These are phyloP conservation scores for Westerdykella aurantiaca DNA, from an alignment of 2,329 filamentous ascomycete genomes.

Conservation along the genomic window DNA sequence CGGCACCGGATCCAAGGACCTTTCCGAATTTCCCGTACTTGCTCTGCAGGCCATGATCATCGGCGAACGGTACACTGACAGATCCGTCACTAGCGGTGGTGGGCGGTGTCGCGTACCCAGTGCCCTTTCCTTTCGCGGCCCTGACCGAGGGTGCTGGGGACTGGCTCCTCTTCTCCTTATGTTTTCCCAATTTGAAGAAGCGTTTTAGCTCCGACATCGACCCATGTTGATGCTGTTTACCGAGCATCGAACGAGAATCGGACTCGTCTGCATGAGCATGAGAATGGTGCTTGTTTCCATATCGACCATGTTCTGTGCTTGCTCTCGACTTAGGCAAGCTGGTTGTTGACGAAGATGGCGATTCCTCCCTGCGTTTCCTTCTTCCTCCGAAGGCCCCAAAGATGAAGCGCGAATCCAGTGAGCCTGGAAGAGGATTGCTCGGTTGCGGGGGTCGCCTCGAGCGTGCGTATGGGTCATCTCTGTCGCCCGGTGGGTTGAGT, in stretches of 20 bases:
- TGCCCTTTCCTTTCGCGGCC: conserved; percentile 42
- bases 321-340: conserved; percentile 43
- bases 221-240: conserved; percentile 50
- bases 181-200: conserved; percentile 81
- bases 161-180: conserved; percentile 51
- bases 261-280: conserved; percentile 40
- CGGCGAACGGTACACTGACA: conserved; percentile 70
- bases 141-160: conserved; percentile 60
- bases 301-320: conserved; percentile 47
- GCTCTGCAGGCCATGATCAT: conserved; percentile 82
- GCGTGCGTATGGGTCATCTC: conserved; percentile 82
- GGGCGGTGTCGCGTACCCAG: conserved; percentile 37
- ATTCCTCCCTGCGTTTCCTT: conserved; percentile 47
- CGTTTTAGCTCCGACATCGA: conserved; percentile 94
- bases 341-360: conserved; percentile 27
- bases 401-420: conserved; percentile 75
- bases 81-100: conserved; percentile 20
- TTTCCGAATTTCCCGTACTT: conserved; percentile 96
- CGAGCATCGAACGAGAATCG: conserved; percentile 18
- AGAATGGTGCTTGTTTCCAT: conserved; percentile 49
- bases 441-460: conserved; percentile 67
- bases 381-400: conserved; percentile 68
- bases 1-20: conserved; percentile 87
- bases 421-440: conserved; percentile 50
- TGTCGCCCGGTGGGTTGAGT: conserved; percentile 71